A percentile compares a stretch with the other conserved stretches of the same genome.
These are phyloP conservation scores for Blastobotrys niveus DNA, from an alignment of 1,139 yeast genomes.

Conservation along the genomic window DNA sequence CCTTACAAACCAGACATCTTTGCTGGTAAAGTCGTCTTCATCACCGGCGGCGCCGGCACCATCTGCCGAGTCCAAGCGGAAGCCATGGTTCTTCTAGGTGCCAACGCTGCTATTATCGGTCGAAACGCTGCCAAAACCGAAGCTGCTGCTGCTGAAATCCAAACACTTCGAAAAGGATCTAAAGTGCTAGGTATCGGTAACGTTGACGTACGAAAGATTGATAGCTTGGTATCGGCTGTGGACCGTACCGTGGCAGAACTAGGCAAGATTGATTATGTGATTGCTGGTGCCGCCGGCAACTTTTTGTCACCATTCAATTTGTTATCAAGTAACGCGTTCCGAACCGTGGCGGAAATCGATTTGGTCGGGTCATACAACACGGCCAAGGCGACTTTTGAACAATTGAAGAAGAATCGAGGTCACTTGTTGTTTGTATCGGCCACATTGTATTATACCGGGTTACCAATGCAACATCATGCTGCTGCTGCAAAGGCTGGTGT, in stretches of 20 bases:
- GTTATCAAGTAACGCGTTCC: constrained; percentile 78
- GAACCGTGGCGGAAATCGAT: constrained; percentile 78
- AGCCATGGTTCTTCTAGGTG: constrained; percentile 75
- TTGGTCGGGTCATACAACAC: constrained; percentile 82
- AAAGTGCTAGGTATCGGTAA: constrained; percentile 62
- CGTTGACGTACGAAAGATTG: constrained; percentile 69
- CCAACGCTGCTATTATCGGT: constrained; percentile 80
- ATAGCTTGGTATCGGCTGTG: constrained; percentile 56
- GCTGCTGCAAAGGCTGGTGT: constrained; percentile 94
- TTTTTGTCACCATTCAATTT: constrained; percentile 74
- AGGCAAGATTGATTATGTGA: constrained; percentile 74
- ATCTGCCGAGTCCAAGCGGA: constrained; percentile 84
- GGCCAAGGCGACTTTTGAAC: constrained; percentile 67
- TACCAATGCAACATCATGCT: constrained; percentile 80
- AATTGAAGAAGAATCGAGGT: constrained; percentile 63
- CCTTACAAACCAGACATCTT: constrained; percentile 58
- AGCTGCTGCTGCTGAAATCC: constrained; percentile 61
- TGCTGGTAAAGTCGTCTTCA: constrained; percentile 77
- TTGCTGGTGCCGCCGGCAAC: constrained; percentile 96
- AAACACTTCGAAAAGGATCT: constrained; percentile 49
- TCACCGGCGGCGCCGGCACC: constrained; percentile 94
- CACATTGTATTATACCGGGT: constrained; percentile 79
- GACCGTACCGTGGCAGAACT: constrained; percentile 54
- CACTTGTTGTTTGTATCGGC: constrained; percentile 72
- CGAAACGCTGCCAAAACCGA: constrained; percentile 62